phyloP scores from a whole-genome alignment of 2,329 filamentous ascomycete genomes.

The Beauveria pseudobassiana region DNA sequence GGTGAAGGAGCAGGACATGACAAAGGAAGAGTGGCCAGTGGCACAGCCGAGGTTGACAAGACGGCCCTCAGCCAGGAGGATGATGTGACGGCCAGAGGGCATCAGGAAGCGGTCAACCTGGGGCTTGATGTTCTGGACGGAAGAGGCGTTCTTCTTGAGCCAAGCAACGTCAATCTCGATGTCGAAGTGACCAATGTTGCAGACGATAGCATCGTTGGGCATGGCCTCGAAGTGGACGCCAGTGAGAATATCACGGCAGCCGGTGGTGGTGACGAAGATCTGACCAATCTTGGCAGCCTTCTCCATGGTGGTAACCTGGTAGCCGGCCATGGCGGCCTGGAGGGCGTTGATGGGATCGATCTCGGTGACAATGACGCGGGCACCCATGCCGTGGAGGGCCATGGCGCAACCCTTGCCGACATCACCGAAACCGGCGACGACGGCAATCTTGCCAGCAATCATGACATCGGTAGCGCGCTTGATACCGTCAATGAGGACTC shows the following conservation, averaged over 20 bases:
- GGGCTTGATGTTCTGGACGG: conserved; percentile 97
- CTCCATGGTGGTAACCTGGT: conserved; percentile 96
- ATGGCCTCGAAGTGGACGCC: conserved; percentile 90
- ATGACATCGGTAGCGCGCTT: conserved; percentile 99
- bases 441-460: conserved; percentile 98
- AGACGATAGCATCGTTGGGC: conserved; percentile 97
- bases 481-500: conserved; percentile 99
- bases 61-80: conserved; percentile 96
- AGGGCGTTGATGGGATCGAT: conserved; percentile 99
- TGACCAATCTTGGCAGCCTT: conserved; percentile 83
- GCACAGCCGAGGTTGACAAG: conserved; percentile 99
- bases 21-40: conserved; percentile 98
- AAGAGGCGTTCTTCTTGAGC: conserved; percentile 94
- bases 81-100: conserved; percentile 90
- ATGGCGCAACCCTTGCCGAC: conserved; percentile 98
- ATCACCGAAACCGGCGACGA: conserved; percentile 97
- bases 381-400: conserved; percentile 95
- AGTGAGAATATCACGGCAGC: conserved; percentile 95
- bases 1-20: conserved; percentile 99
- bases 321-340: conserved; percentile 95
- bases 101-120: conserved; percentile 98
- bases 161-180: conserved; percentile 99
- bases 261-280: conserved; percentile 99
- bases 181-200: conserved; percentile 99
- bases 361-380: conserved; percentile 92